phyloP scores from a whole-genome alignment of 495 filamentous ascomycete species.

The Aspergillus sclerotioniger region DNA sequence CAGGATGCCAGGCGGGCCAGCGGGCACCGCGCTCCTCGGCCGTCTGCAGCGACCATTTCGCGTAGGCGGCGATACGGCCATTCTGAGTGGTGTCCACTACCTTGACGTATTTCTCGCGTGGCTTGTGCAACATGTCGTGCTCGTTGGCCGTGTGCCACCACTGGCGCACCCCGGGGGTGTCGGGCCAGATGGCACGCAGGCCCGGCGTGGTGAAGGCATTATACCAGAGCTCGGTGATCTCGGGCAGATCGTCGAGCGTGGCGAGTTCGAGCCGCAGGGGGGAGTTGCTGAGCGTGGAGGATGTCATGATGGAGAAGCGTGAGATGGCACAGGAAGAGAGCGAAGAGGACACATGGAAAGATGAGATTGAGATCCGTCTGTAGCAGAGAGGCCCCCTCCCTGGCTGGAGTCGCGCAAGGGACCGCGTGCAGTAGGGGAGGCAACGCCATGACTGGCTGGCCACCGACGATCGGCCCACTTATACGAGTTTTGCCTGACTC shows the following conservation, averaged over 20 bases:
- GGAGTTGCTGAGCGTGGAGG: neutral
- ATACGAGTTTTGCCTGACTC: too few species aligned
- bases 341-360: too few species aligned
- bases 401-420: too few species aligned
- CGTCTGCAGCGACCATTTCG: slow-evolving; percentile 28
- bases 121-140: slow-evolving; percentile 23
- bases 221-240: slow-evolving; percentile 26
- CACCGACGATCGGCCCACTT: too few species aligned
- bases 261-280: slow-evolving; percentile 18
- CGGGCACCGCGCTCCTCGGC: slow-evolving; percentile 26
- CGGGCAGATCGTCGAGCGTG: slow-evolving; percentile 25
- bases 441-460: too few species aligned
- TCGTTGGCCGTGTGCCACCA: slow-evolving; percentile 24
- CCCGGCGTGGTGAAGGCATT: slow-evolving; percentile 25
- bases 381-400: too few species aligned
- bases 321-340: too few species aligned
- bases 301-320: too few species aligned
- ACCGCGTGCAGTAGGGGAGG: too few species aligned
- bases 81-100: slow-evolving; percentile 23
- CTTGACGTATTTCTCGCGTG: slow-evolving; percentile 28
- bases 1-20: slow-evolving; percentile 26
- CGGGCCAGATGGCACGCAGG: slow-evolving; percentile 21
- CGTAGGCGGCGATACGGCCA: slow-evolving; percentile 25
- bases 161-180: slow-evolving; percentile 25
- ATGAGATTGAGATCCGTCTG: too few species aligned